phyloP scores from a whole-genome alignment of 2,329 filamentous ascomycete genomes.

The Phialophora chinensis region DNA sequence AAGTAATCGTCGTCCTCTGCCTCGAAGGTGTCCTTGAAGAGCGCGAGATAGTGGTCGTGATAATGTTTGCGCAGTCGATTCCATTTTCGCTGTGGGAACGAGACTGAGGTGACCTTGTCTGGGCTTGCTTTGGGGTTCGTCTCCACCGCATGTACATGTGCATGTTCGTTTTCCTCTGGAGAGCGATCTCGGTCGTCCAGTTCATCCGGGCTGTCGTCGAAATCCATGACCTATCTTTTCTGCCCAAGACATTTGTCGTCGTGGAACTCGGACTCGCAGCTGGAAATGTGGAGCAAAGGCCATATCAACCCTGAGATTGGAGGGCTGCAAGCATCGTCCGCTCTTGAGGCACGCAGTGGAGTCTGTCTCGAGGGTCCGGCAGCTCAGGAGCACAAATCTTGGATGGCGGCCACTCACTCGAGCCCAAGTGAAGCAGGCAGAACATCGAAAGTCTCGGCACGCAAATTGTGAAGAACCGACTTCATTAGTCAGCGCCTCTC shows the following conservation, averaged over 20 bases:
- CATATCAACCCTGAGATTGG: background rate
- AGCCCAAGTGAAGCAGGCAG: background rate
- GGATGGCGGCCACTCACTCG: too few relatives aligned
- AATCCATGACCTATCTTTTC: constrained; percentile 21
- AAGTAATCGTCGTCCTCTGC: constrained; percentile 41
- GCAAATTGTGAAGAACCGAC: background rate
- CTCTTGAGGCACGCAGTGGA: background rate
- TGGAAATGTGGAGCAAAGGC: background rate
- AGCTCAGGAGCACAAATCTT: too few relatives aligned
- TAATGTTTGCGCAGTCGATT: constrained; percentile 44
- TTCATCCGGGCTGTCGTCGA: constrained; percentile 26
- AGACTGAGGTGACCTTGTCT: background rate
- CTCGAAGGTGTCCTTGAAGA: constrained; percentile 64
- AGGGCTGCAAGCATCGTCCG: background rate
- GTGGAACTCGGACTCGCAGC: background rate
- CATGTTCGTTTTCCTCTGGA: background rate
- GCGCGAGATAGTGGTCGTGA: constrained; percentile 56
- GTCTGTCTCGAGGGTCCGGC: background rate
- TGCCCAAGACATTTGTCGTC: constrained; percentile 21
- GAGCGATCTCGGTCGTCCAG: background rate
- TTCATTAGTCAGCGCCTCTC: background rate
- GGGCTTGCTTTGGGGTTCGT: background rate
- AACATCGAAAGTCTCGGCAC: background rate
- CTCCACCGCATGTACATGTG: background rate
- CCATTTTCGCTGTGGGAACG: constrained; percentile 34